Evolutionary conservation across 2,329 filamentous ascomycete genomes (phyloP), one percentile per base, ranked within the genome.

Genomic region (Ophiostoma himal-ulmi): DNA sequence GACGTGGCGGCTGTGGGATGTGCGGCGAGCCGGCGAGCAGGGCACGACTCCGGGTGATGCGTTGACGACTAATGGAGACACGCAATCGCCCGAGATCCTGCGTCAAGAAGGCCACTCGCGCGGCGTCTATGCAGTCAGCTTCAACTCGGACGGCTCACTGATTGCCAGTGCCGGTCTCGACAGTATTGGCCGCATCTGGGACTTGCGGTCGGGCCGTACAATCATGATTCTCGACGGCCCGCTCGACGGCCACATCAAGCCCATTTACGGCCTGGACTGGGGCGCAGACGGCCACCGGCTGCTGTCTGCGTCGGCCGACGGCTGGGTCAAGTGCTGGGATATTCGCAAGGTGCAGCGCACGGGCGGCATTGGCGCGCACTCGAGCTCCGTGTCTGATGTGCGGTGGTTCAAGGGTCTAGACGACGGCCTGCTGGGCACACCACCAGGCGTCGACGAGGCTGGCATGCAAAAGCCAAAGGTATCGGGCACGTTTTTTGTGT

Each of bases 291-390:
- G 94, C 6, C 90, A 97, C 78, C 88, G 95, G n/a, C 88, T 98
- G 10, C 83, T 98, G n/a, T 93, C 93, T 0, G 94, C 93, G 1
- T 96, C 93, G 17, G 93, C 90, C 1, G 95, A 99, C 77, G 94
- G 94, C 22, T 98, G 95, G 87, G 89, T 97, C 76, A 98, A 97
- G 80, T 97, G 94, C 80, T 99, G 95, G 95, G 95, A 99, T 77
- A 85, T 99, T 69, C 89, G 95, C 65, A 94, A 95, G 76, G 94
- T 98, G 67, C 87, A 91, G 75, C 89, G 89, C 73, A 90, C 88
- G 0, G 94, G 92, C 14, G 92, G 91, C 22, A 91, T 99, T 66
- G 95, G 94, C 67, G 94, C 95, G 7, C 95, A 99, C 79, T 90
- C 88, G 68, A 94, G 93, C 74, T 91, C 95, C 44, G 94, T 99